phyloP scores from a whole-genome alignment of 2,329 filamentous ascomycete genomes.

The Neurospora crassa region DNA sequence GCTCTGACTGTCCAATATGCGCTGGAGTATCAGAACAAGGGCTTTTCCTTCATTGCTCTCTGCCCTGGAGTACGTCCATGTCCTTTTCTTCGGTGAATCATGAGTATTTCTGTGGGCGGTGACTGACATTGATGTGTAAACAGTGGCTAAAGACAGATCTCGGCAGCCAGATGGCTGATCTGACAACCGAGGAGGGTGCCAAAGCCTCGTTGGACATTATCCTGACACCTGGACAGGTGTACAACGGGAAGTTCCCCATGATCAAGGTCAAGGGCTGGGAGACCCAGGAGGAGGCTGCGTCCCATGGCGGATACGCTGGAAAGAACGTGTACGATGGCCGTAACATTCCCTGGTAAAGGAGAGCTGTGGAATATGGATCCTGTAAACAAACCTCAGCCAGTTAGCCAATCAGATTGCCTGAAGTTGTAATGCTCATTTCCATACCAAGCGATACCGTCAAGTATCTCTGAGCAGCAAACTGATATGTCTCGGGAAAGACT shows the following conservation, averaged over 20 bases:
- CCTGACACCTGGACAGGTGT: conserved; percentile 3
- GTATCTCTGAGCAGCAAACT: too few species aligned
- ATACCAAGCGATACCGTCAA: too few species aligned
- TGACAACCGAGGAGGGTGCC: conserved; percentile 7
- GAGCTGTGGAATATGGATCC: background rate
- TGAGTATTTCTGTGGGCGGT: background rate
- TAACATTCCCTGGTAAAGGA: background rate
- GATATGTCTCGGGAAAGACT: too few species aligned
- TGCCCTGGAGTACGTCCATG: conserved; percentile 32
- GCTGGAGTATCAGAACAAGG: conserved; percentile 27
- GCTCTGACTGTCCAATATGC: conserved; percentile 36
- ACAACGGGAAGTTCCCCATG: conserved; percentile 4
- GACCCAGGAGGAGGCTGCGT: background rate
- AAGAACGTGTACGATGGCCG: background rate
- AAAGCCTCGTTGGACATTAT: conserved; percentile 7
- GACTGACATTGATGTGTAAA: background rate
- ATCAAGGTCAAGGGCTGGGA: conserved; percentile 2
- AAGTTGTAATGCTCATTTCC: too few species aligned
- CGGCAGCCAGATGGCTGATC: conserved; percentile 6
- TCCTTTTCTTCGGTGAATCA: background rate
- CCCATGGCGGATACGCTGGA: background rate
- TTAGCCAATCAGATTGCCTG: too few species aligned
- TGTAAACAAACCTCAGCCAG: background rate
- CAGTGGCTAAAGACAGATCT: conserved; percentile 6
- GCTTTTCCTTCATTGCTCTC: conserved; percentile 34